Evolutionary conservation across 2,329 filamentous ascomycete species (phyloP).

Genomic region (Pseudogymnoascus sp.): DNA sequence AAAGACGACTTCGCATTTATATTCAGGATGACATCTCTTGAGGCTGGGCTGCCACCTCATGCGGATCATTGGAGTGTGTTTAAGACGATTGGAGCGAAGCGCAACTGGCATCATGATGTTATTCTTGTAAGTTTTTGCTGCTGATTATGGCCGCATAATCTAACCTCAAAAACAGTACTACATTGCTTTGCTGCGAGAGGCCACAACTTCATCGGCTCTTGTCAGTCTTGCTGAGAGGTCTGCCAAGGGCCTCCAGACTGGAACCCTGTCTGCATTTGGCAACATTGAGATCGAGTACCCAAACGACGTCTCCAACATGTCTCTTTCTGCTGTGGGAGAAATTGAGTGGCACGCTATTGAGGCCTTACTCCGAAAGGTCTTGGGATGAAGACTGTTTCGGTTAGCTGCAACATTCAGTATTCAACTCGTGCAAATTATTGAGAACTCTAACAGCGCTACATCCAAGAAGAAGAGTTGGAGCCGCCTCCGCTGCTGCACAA

Average conservation of each 20-base stretch:
- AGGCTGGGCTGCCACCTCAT: constrained; percentile 40
- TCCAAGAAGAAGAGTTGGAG: neutral
- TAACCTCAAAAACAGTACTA: constrained; percentile 40
- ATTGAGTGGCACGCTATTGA: constrained; percentile 44
- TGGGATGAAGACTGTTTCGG: neutral
- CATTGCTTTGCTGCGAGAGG: constrained; percentile 45
- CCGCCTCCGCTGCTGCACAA: neutral
- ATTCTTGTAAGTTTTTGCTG: constrained; percentile 40
- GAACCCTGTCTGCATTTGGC: constrained; percentile 35
- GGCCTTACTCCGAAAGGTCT: constrained; percentile 33
- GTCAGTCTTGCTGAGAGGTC: constrained; percentile 36
- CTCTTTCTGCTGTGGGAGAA: constrained; percentile 37
- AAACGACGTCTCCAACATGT: constrained; percentile 33
- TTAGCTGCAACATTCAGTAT: neutral
- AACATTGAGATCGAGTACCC: constrained; percentile 42
- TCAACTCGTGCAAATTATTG: neutral
- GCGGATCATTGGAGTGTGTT: constrained; percentile 43
- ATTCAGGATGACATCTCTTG: constrained; percentile 31
- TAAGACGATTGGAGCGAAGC: constrained; percentile 43
- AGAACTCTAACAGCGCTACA: neutral
- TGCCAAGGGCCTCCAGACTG: constrained; percentile 14
- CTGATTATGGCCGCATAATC: neutral
- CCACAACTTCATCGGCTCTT: constrained; percentile 37
- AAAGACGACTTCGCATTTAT: constrained; percentile 49
- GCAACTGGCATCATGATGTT: constrained; percentile 41